These are phyloP conservation scores for Podaxis carcinomalis DNA, from an alignment of 768 basidiomycete genomes.

Conservation along the genomic window DNA sequence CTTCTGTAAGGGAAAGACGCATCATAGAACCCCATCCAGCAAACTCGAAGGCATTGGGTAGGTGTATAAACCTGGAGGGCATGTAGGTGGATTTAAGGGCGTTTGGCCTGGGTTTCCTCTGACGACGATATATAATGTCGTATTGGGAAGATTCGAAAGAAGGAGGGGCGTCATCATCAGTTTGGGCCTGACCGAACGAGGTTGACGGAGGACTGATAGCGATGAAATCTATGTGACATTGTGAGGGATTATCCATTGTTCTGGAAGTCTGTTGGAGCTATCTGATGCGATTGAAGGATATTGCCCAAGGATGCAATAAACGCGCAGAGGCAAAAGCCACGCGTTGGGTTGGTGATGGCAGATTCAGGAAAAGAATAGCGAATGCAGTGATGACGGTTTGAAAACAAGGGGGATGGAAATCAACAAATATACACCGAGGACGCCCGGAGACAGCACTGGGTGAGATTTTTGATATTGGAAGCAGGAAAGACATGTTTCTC, in stretches of 20 bases:
- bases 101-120: slow-evolving; percentile 36
- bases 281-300: neutral
- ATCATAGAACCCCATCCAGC: slow-evolving; percentile 64
- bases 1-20: slow-evolving; percentile 38
- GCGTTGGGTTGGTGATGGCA: neutral
- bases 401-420: neutral
- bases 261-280: neutral
- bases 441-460: neutral
- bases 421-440: neutral
- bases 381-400: neutral
- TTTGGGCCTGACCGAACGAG: too few relatives aligned
- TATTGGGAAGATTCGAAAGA: slow-evolving; percentile 46
- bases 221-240: neutral
- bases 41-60: slow-evolving; percentile 65
- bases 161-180: slow-evolving; percentile 24
- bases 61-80: slow-evolving; percentile 60
- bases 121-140: slow-evolving; percentile 57
- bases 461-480: neutral
- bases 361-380: neutral
- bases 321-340: neutral
- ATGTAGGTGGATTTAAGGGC: slow-evolving; percentile 34
- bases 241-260: neutral
- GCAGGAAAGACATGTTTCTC: neutral
- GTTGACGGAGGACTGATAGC: neutral
- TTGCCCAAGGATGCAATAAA: neutral